Evolutionary conservation across 2,329 filamentous ascomycete genomes (phyloP).

Genomic region (Aspergillus sp.): DNA sequence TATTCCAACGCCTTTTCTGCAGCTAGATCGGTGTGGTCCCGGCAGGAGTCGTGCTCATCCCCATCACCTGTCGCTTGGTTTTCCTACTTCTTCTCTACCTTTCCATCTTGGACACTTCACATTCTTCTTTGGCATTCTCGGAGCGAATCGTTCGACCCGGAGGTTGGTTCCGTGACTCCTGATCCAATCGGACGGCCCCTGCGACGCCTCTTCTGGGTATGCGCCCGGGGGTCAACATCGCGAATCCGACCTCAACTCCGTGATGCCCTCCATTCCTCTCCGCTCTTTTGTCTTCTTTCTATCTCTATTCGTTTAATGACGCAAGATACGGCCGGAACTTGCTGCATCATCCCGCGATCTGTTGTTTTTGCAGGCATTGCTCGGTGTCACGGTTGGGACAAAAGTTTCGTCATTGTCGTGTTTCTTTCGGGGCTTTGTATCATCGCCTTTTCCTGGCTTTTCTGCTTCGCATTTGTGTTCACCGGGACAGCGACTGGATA

Average conservation of each 20-base stretch:
- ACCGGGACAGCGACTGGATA: background rate
- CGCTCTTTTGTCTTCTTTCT: background rate
- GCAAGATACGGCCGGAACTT: slow-evolving; percentile 9
- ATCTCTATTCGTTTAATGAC: slow-evolving; percentile 2
- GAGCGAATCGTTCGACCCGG: slow-evolving; percentile 7
- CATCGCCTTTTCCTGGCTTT: background rate
- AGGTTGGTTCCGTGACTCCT: background rate
- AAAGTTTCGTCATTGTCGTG: background rate
- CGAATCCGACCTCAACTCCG: background rate
- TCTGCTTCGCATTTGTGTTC: background rate
- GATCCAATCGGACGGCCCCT: slow-evolving; percentile 6
- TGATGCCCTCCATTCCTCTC: background rate
- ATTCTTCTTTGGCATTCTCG: slow-evolving; percentile 1
- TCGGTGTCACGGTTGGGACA: slow-evolving; percentile 8
- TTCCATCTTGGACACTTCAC: slow-evolving; percentile 6
- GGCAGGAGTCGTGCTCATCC: slow-evolving; percentile 4
- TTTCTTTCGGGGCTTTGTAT: background rate
- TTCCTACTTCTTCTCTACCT: slow-evolving; percentile 1
- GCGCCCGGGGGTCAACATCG: background rate
- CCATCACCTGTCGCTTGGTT: slow-evolving; percentile 1
- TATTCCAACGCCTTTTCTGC: slow-evolving; percentile 2
- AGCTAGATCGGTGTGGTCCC: slow-evolving; percentile 8
- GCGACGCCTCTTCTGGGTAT: background rate
- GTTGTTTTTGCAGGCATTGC: slow-evolving; percentile 11
- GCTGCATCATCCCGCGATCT: slow-evolving; percentile 4